phyloP scores from a whole-genome alignment of 2,329 filamentous ascomycete genomes.

The Pseudogymnoascus sp. region DNA sequence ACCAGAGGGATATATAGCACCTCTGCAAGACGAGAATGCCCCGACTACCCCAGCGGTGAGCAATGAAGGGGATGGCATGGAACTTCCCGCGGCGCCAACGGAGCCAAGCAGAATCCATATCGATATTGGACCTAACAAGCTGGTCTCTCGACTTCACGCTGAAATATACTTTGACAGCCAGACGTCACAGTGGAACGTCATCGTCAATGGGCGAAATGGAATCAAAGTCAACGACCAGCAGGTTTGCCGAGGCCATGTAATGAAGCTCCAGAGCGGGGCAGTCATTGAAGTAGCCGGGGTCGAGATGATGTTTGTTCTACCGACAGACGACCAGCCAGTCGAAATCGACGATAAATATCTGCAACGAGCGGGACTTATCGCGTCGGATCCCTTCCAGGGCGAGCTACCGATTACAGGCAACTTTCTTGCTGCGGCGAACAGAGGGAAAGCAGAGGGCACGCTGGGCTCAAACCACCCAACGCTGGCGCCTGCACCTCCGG shows the following conservation, averaged over 20 bases:
- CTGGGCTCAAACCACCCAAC: slow-evolving; percentile 18
- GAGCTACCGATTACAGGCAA: slow-evolving; percentile 11
- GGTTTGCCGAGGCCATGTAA: slow-evolving; percentile 55
- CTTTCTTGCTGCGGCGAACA: slow-evolving; percentile 13
- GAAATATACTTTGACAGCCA: slow-evolving; percentile 64
- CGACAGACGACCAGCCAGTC: slow-evolving; percentile 57
- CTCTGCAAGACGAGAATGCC: slow-evolving; percentile 18
- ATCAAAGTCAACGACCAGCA: slow-evolving; percentile 70
- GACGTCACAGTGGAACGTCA: slow-evolving; percentile 68
- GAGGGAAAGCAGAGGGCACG: slow-evolving; percentile 22
- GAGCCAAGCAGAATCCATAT: slow-evolving; percentile 55
- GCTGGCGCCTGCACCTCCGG: slow-evolving; percentile 50
- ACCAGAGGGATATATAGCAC: slow-evolving; percentile 38
- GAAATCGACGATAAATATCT: slow-evolving; percentile 61
- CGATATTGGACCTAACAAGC: slow-evolving; percentile 77
- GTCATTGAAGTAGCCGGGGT: slow-evolving; percentile 86
- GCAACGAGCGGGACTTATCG: slow-evolving; percentile 52
- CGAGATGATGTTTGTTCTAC: slow-evolving; percentile 99
- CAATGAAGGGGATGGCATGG: slow-evolving; percentile 35
- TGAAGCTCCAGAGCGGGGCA: slow-evolving; percentile 70
- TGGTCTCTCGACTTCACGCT: slow-evolving; percentile 69
- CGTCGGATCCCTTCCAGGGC: slow-evolving; percentile 18
- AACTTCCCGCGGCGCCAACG: slow-evolving; percentile 1
- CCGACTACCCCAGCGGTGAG: slow-evolving; percentile 27
- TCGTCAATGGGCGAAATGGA: slow-evolving; percentile 85